Percentiles rank a stretch among this genome's conserved stretches.
Evolutionary conservation across 1,284 basidiomycete species (phyloP).

Genomic region (Leccinum pachyderme): DNA sequence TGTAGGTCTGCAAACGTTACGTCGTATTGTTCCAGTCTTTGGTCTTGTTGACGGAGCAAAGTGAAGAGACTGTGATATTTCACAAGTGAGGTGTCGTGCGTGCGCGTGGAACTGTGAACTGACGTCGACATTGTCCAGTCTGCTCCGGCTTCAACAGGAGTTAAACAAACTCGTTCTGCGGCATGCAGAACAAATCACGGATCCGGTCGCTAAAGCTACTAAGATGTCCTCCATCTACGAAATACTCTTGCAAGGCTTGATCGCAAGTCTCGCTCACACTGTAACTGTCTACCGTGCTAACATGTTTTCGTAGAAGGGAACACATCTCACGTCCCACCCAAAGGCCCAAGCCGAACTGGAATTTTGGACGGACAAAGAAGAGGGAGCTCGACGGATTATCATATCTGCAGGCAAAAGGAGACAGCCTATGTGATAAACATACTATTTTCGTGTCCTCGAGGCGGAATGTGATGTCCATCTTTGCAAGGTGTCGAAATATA

Average conservation of each 20-base stretch:
- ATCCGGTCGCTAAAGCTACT: slow-evolving; percentile 61
- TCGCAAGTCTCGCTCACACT: slow-evolving; percentile 47
- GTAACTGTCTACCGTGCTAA: slow-evolving; percentile 2
- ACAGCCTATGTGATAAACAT: slow-evolving; percentile 23
- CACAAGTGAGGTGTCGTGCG: slow-evolving; percentile 62
- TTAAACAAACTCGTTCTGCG: slow-evolving; percentile 74
- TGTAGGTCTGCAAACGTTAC: slow-evolving; percentile 65
- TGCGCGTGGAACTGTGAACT: neutral
- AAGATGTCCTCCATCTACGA: slow-evolving; percentile 77
- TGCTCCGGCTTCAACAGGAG: slow-evolving; percentile 84
- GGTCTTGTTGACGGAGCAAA: slow-evolving; percentile 74
- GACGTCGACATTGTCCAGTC: slow-evolving; percentile 42
- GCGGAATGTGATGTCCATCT: slow-evolving; percentile 13
- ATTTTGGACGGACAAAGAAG: slow-evolving; percentile 58
- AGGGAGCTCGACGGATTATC: slow-evolving; percentile 54
- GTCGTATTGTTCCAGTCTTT: slow-evolving; percentile 77
- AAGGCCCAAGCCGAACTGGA: slow-evolving; percentile 58
- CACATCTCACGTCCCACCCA: slow-evolving; percentile 50
- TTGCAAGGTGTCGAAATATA: slow-evolving; percentile 20
- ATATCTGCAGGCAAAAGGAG: slow-evolving; percentile 40
- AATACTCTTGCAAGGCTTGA: slow-evolving; percentile 72
- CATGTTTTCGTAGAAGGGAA: slow-evolving; percentile 41
- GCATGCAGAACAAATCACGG: slow-evolving; percentile 69
- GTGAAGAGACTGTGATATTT: slow-evolving; percentile 93
- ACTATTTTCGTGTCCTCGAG: slow-evolving; percentile 13